A percentile compares a stretch with the other conserved stretches of the same genome.
These are phyloP conservation scores for Auriscalpium microsporum DNA, from an alignment of 768 basidiomycete species.

Conservation along the genomic window DNA sequence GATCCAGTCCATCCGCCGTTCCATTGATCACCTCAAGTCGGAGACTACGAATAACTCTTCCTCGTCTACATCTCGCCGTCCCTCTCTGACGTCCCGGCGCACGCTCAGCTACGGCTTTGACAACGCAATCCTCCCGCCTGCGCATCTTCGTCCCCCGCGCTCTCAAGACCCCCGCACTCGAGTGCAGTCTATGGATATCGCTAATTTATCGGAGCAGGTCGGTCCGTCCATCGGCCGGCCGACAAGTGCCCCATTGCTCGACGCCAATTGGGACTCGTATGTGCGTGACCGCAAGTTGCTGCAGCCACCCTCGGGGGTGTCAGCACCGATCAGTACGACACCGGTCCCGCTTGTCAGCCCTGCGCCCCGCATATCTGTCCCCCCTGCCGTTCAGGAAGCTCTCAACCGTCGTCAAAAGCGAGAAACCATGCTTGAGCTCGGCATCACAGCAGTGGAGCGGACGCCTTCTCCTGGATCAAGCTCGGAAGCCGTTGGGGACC, in stretches of 20 bases:
- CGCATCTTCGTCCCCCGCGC: constrained; percentile 64
- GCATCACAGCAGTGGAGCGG: background rate
- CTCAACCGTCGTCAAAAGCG: constrained; percentile 60
- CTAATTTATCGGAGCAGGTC: constrained; percentile 32
- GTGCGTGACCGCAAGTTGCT: constrained; percentile 77
- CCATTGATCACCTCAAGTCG: constrained; percentile 66
- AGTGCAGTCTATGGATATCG: constrained; percentile 67
- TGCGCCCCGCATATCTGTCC: constrained; percentile 42
- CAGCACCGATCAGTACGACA: constrained; percentile 69
- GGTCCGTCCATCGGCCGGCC: constrained; percentile 58
- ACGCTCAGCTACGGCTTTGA: constrained; percentile 63
- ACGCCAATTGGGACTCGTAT: constrained; percentile 83
- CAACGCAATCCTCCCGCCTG: constrained; percentile 38
- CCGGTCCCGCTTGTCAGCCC: constrained; percentile 28
- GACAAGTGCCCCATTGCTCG: constrained; percentile 63
- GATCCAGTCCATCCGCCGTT: constrained; percentile 71
- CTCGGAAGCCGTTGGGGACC: background rate
- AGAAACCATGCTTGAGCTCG: constrained; percentile 53
- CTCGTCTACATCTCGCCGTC: constrained; percentile 47
- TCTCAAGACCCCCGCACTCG: constrained; percentile 59
- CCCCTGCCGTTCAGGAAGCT: constrained; percentile 70
- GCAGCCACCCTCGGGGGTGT: constrained; percentile 74
- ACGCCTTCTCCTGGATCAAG: constrained; percentile 1
- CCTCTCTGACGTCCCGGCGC: constrained; percentile 58
- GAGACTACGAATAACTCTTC: constrained; percentile 56